Base-by-base conservation (phyloP, 305 asterid species). In the Rubia occidens region DNA sequence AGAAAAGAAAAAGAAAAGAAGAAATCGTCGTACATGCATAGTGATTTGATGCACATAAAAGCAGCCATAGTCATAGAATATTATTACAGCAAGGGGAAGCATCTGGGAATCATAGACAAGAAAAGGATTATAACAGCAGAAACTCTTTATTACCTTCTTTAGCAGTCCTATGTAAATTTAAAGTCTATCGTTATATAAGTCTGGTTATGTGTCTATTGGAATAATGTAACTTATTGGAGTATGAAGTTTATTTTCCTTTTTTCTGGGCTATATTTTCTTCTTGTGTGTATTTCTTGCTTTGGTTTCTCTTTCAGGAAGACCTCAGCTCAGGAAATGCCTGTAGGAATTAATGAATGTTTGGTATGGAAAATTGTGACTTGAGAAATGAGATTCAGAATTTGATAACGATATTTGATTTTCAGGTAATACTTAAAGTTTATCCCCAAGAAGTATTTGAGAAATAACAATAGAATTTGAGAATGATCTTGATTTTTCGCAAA, bases 111-210 rank as follows among this genome's bases (percentile, higher is more conserved):
- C 71, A 72, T 55, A 17, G 9, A 35, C 66, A 62, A 17, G 53
- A 53, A 66, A 71, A 8, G 32, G 24, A 51, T 11, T 17, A 70
- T 54, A 26, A 29, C 32, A 73, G 20, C 35, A 64, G 59, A 39
- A 21, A 20, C 4, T 60, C 13, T 8, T 3, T 24, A 72, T 37
- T 17, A 17, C 56, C 35, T 0, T 26, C 18, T 10, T 13, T 64
- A 55, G 70, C 51, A 26, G 47, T 3, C 56, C 2, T 24, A 17
- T 72, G 76, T 72, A 72, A 39, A 72, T 72, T 7, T 43, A 6
- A 8, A 29, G 6, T 9, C 55, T 32, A 4, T 2, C 3, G 18
- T 51, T 53, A 53, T 32, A 67, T 67, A 24, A 51, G 35, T 67
- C 61, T 32, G 37, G 40, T 72, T 29, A 2, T 64, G 66, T 15